Base-by-base conservation (phyloP, 805 yeast genomes). In the Schwanniomyces yamadae region DNA sequence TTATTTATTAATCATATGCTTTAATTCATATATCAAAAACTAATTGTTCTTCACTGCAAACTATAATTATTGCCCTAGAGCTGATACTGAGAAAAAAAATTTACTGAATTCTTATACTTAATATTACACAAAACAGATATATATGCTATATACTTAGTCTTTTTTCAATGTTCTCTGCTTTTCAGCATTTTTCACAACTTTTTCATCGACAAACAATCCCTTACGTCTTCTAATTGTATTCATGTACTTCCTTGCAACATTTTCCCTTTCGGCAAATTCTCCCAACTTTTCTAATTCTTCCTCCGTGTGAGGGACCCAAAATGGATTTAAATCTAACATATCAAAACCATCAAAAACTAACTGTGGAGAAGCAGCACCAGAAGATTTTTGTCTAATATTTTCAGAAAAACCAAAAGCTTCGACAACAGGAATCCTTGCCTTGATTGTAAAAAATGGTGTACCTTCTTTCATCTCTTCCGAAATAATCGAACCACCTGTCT, bases 241-340 rank as follows among this genome's bases (percentile, higher is more conserved):
- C 82, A 93, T 84, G 56, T 91, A 90, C 54, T 73, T 73, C 56
- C 95, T 76, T 0, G 97, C 98, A 44, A 90, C 69, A 53, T 93
- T 93, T 52, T 88, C 98, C 50, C 85, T 76, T 49, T 93, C 99
- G 1, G 96, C 95, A 46, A 77, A 76, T 45, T 87, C 96, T 18
- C 99, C 99, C 29, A 87, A 67, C 40, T 88, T 95, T 57, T 93
- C 98, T 30, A 93, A 62, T 58, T 93, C 99, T 57, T 89, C 97
- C 50, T 87, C 97, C 0, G 99, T 93, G 3, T 93, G 86, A 10
- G 99, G 99, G 11, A 93, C 95, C 99, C 99, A 93, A 71, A 85
- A 93, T 29, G 99, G 99, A 68, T 93, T 98, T 46, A 84, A 77
- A 45, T 89, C 95, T 34, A 91, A 77, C 44, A 82, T 67, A 51